These are phyloP conservation scores for Fusarium illudens DNA, from an alignment of 2,329 filamentous ascomycete species.

Conservation along the genomic window DNA sequence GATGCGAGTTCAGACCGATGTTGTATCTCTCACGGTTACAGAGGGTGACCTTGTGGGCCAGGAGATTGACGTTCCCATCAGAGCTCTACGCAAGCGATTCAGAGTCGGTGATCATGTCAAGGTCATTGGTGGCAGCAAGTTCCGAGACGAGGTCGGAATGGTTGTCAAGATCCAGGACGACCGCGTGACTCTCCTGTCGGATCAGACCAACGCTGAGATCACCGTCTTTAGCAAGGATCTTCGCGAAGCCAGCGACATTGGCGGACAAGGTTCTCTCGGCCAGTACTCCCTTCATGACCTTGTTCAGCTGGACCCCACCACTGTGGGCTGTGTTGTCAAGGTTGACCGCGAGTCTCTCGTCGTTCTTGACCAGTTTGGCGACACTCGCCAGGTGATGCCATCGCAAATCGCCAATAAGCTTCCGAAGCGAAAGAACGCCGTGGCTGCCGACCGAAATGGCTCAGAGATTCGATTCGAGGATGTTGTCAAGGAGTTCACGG, in stretches of 20 bases:
- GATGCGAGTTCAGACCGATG: constrained; percentile 86
- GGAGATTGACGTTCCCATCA: constrained; percentile 89
- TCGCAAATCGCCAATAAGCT: constrained; percentile 93
- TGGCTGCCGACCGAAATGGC: constrained; percentile 91
- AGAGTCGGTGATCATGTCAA: constrained; percentile 96
- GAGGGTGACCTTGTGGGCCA: constrained; percentile 85
- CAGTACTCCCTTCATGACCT: constrained; percentile 93
- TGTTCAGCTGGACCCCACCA: constrained; percentile 91
- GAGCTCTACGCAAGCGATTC: constrained; percentile 92
- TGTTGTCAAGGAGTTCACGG: constrained; percentile 88
- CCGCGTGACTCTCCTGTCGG: constrained; percentile 89
- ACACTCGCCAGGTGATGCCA: constrained; percentile 81
- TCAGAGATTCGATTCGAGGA: constrained; percentile 93
- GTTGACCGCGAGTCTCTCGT: constrained; percentile 92
- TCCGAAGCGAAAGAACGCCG: constrained; percentile 80
- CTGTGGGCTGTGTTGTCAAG: constrained; percentile 92
- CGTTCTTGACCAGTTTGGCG: constrained; percentile 89
- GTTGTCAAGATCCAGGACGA: constrained; percentile 94
- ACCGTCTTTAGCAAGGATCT: constrained; percentile 98
- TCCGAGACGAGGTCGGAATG: constrained; percentile 95
- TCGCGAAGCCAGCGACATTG: constrained; percentile 90
- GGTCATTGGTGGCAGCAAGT: constrained; percentile 95
- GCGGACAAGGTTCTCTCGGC: constrained; percentile 82
- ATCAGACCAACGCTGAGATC: constrained; percentile 92
- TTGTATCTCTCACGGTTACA: constrained; percentile 86